A percentile compares a stretch with the other conserved stretches of the same genome.
Conservation (phyloP, 371 early-diverging fungal genomes). For the Circinella umbellata region DNA sequence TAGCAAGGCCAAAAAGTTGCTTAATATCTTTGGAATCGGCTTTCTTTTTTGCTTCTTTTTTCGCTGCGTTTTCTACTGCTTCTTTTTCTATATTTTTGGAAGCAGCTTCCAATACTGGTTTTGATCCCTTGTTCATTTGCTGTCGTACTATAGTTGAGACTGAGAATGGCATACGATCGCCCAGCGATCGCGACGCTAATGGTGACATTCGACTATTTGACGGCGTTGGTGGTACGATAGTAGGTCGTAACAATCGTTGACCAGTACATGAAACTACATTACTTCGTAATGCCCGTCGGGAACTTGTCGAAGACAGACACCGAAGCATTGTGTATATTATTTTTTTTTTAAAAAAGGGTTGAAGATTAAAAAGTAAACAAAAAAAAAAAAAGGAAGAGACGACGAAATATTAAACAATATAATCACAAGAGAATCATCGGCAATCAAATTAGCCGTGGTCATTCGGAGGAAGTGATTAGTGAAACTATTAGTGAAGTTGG, state of each 20-base stretch:
- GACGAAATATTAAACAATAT: no score
- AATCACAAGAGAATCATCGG: not conserved
- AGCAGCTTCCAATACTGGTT: conserved; percentile 3
- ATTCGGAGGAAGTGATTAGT: no score
- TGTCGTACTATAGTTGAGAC: not conserved
- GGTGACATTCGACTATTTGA: not conserved
- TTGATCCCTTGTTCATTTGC: conserved; percentile 7
- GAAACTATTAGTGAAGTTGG: no score
- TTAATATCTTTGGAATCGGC: conserved; percentile 31
- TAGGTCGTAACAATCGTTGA: conserved; percentile 4
- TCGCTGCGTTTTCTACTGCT: conserved; percentile 2
- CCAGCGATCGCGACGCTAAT: conserved; percentile 7
- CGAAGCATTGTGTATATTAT: not conserved
- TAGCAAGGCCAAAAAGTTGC: conserved; percentile 46
- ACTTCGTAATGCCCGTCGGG: conserved; percentile 2
- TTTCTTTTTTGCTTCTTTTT: conserved; percentile 9
- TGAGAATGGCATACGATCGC: conserved; percentile 8
- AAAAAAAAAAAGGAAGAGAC: not conserved
- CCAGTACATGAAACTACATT: not conserved
- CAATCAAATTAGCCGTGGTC: not conserved
- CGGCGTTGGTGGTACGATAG: not conserved
- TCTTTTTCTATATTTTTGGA: conserved; percentile 3
- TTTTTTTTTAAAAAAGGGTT: not conserved
- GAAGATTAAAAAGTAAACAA: not conserved
- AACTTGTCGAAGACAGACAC: conserved; percentile 5